These are phyloP conservation scores for Rhypophila decipiens DNA, from an alignment of 495 filamentous ascomycete genomes.

Conservation along the genomic window DNA sequence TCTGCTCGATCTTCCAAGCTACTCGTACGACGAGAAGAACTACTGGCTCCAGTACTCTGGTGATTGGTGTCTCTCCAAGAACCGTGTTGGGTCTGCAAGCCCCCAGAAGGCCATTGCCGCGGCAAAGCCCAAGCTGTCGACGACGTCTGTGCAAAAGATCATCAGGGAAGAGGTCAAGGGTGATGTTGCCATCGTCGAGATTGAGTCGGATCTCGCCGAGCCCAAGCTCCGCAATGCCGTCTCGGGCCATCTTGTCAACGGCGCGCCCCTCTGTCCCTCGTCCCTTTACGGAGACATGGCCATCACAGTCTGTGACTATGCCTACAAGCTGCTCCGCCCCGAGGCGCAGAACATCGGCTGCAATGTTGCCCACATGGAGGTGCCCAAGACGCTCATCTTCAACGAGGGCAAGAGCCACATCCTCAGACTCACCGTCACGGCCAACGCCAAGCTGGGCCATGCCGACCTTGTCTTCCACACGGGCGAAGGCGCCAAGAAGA, in stretches of 20 bases:
- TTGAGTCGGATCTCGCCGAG: constrained; percentile 61
- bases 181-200: constrained; percentile 49
- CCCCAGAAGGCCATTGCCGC: constrained; percentile 45
- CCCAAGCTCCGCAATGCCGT: constrained; percentile 55
- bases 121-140: constrained; percentile 38
- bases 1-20: constrained; percentile 63
- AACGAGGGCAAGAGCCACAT: constrained; percentile 48
- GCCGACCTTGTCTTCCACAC: constrained; percentile 35
- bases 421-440: constrained; percentile 35
- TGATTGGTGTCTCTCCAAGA: constrained; percentile 64
- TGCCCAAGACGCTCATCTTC: constrained; percentile 66
- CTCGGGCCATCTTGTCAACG: constrained; percentile 69
- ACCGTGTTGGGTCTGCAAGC: constrained; percentile 52
- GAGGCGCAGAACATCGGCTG: constrained; percentile 47
- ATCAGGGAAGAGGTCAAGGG: constrained; percentile 50
- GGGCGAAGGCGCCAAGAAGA: constrained; percentile 35
- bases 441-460: constrained; percentile 30
- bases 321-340: constrained; percentile 52
- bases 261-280: constrained; percentile 43
- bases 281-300: constrained; percentile 75
- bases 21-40: constrained; percentile 73
- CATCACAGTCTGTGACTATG: constrained; percentile 63
- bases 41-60: constrained; percentile 77
- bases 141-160: constrained; percentile 46
- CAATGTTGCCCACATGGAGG: constrained; percentile 58